Evolutionary conservation across 176 grass and related monocot species (phyloP).

Genomic region (Hsuehochloa calcarea): DNA sequence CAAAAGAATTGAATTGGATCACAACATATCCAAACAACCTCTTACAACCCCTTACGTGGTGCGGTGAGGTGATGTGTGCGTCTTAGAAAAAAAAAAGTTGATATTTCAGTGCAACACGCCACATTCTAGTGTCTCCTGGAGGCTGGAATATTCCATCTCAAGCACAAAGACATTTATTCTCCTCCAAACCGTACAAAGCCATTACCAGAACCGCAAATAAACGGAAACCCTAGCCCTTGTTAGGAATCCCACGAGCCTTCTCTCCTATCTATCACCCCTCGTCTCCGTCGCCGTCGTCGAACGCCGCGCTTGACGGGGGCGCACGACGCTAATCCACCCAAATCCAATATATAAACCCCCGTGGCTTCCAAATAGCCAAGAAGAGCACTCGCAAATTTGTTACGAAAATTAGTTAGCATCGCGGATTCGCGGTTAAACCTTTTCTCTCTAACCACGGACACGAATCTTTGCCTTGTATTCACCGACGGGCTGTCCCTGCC

Average conservation of each 20-base stretch:
- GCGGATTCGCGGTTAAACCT: background rate
- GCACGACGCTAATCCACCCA: constrained; percentile 7
- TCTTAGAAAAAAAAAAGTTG: no score
- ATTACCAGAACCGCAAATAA: constrained; percentile 25
- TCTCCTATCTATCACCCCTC: background rate
- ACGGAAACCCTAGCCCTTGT: constrained; percentile 2
- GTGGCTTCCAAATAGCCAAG: constrained; percentile 14
- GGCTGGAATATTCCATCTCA: background rate
- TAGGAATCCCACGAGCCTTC: constrained; percentile 31
- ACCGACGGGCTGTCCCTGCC: background rate
- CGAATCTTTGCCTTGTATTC: background rate
- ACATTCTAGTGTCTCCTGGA: background rate
- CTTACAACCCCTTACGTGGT: no score
- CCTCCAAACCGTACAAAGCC: constrained; percentile 13
- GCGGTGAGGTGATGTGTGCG: no score
- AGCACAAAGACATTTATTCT: constrained; percentile 17
- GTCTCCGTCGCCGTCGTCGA: constrained; percentile 42
- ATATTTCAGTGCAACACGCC: background rate
- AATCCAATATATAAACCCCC: constrained; percentile 29
- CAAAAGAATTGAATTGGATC: no score
- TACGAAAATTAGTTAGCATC: background rate
- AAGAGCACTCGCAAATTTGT: constrained; percentile 13
- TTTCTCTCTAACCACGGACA: background rate
- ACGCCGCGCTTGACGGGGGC: constrained; percentile 40
- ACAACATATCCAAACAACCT: no score